Percentiles rank a stretch among this genome's conserved stretches.
Conservation (phyloP, 441 rosid genomes). For the Aquilaria agallochum region DNA sequence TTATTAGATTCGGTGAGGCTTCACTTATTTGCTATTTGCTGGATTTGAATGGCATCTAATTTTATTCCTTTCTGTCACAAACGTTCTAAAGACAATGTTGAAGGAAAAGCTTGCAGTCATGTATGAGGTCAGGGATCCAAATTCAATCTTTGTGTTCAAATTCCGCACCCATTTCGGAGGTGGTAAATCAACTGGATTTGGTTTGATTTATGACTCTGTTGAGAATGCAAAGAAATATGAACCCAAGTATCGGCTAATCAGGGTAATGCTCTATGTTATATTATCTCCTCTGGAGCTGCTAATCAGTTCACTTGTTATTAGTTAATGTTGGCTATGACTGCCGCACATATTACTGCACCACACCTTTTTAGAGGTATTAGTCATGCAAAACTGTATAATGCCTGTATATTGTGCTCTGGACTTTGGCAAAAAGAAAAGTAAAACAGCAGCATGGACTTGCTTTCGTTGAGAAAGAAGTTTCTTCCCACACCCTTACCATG, state of each 20-base stretch:
- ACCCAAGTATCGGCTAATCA: slow-evolving; percentile 70
- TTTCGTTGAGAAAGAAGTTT: too few species aligned
- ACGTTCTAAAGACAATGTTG: slow-evolving; percentile 37
- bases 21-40: background rate
- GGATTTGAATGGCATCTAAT: background rate
- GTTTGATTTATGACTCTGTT: slow-evolving; percentile 63
- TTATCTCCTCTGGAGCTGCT: background rate
- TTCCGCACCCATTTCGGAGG: slow-evolving; percentile 80
- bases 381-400: too few species aligned
- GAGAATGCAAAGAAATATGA: slow-evolving; percentile 69
- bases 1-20: background rate
- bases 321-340: too few species aligned
- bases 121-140: slow-evolving; percentile 68
- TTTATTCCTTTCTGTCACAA: background rate
- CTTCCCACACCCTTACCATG: too few species aligned
- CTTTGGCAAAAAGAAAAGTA: too few species aligned
- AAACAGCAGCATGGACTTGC: too few species aligned
- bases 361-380: too few species aligned
- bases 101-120: slow-evolving; percentile 56
- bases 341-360: too few species aligned
- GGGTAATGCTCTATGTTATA: slow-evolving; percentile 34
- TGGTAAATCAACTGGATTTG: slow-evolving; percentile 76
- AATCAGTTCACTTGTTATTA: too few species aligned
- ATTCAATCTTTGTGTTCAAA: slow-evolving; percentile 65
- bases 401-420: too few species aligned